Base-by-base conservation (phyloP, 2,329 filamentous ascomycete species). In the Fusarium algeriense region DNA sequence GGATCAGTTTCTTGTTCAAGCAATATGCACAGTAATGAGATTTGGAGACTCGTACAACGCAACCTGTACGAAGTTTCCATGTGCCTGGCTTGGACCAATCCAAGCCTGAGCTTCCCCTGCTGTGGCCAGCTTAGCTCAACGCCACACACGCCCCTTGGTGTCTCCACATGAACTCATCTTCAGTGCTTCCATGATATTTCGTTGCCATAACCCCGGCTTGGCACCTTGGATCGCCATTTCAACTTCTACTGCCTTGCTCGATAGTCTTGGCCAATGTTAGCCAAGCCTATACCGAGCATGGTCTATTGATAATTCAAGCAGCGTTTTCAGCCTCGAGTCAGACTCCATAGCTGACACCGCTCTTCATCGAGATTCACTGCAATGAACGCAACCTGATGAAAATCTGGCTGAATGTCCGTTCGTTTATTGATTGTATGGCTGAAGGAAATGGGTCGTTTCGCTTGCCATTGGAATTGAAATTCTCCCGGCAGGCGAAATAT, bases 201-300 rank as follows among this genome's bases (percentile, higher is more conserved):
- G 46, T 73, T 73, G 70, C 70, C 70, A 71, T 73, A 59, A 61
- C 62, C 67, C 70, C 70, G 70, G 70, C 70, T 73, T 73, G 70
- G 70, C 70, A 64, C 40, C 40, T 44, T 46, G 30, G 64, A 71
- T 71, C 69, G 49, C 49, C 60, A 49, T 67, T 35, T 59, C 53
- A 37, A 52, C 55, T 59, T 45, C 60, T 44, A n/a, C 52, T 73
- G 70, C 70, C 70, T 72, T 72, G 70, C 34, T 71, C 35, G 17
- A 41, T 17, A n/a, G 30, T 53, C 67, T 73, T 73, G 61, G 62
- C 57, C 70, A 71, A 41, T 66, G 44, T 23, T 45, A 50, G 69
- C 69, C 69, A 71, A 72, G 69, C 52, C 43, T 34, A 56, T 64
- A 61, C 28, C 54, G 46, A 49, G 49, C 50, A 59, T 53, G 43